Conservation (phyloP, 225 moss, liverwort and hornwort species). For the Takakia lepidozioides region DNA sequence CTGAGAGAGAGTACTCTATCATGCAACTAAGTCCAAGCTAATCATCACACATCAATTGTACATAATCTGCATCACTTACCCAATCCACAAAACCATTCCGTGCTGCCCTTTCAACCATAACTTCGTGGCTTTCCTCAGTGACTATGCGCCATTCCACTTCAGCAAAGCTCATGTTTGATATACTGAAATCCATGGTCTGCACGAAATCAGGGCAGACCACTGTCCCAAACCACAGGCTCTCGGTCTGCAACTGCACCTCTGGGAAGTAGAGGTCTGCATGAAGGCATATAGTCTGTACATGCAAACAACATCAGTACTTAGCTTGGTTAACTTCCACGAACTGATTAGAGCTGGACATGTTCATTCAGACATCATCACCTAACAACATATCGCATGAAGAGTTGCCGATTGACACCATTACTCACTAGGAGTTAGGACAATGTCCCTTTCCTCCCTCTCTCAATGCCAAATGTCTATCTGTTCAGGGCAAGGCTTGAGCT, state of each 20-base stretch:
- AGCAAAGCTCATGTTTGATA: constrained; percentile 33
- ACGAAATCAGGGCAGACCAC: constrained; percentile 15
- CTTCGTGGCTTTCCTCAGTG: constrained; percentile 27
- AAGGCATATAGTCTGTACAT: constrained; percentile 24
- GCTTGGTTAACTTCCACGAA: no score
- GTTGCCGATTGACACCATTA: no score
- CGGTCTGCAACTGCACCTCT: constrained; percentile 20
- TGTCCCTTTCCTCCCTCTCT: no score
- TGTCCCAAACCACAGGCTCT: constrained; percentile 30
- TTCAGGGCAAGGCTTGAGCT: no score
- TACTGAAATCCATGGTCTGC: constrained; percentile 27
- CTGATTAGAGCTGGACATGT: no score
- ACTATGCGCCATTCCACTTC: constrained; percentile 36
- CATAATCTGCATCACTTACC: constrained; percentile 16
- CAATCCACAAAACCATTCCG: constrained; percentile 27
- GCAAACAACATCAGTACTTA: background rate
- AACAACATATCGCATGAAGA: no score
- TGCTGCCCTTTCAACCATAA: constrained; percentile 33
- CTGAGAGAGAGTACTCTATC: no score
- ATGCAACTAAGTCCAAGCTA: no score
- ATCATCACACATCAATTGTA: no score
- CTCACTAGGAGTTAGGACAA: no score
- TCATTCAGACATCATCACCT: no score
- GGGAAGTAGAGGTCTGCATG: constrained; percentile 20
- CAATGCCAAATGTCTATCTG: no score